These are phyloP conservation scores for Sanguinoderma infundibulare DNA, from an alignment of 1,284 basidiomycete species.

Conservation along the genomic window DNA sequence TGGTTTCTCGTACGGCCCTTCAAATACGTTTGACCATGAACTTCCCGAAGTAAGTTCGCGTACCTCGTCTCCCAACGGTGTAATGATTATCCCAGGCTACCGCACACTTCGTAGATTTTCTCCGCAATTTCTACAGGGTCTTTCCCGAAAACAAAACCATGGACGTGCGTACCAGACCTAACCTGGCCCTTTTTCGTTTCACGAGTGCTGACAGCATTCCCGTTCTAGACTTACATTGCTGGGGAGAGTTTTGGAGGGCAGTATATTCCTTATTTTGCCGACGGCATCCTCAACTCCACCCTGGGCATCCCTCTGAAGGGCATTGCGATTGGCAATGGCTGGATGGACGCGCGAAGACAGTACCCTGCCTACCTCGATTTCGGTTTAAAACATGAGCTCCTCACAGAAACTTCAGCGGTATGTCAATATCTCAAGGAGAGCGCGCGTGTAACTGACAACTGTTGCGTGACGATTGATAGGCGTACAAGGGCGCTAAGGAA, in stretches of 20 bases:
- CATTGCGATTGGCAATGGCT: slow-evolving; percentile 94
- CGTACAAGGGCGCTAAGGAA: slow-evolving; percentile 68
- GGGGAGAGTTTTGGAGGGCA: slow-evolving; percentile 99
- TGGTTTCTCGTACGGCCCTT: slow-evolving; percentile 89
- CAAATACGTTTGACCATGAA: slow-evolving; percentile 85
- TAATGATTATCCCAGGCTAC: slow-evolving; percentile 63
- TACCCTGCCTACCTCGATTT: slow-evolving; percentile 93
- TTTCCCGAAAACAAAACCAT: slow-evolving; percentile 88
- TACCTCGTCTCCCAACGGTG: background rate
- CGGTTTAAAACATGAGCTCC: slow-evolving; percentile 78
- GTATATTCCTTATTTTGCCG: slow-evolving; percentile 95
- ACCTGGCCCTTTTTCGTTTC: no score
- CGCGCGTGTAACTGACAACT: background rate
- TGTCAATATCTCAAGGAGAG: slow-evolving; percentile 21
- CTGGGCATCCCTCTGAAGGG: slow-evolving; percentile 72
- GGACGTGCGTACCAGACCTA: slow-evolving; percentile 66
- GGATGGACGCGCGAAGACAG: slow-evolving; percentile 91
- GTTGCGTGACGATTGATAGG: slow-evolving; percentile 41
- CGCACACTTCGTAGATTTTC: slow-evolving; percentile 82
- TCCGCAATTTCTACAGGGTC: slow-evolving; percentile 86
- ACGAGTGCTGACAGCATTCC: slow-evolving; percentile 3
- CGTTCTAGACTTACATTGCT: slow-evolving; percentile 81
- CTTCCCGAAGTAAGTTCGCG: slow-evolving; percentile 62
- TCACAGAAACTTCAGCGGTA: slow-evolving; percentile 77
- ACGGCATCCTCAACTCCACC: slow-evolving; percentile 75